These are phyloP conservation scores for Biscogniauxia marginata DNA, from an alignment of 2,329 filamentous ascomycete genomes.

Conservation along the genomic window DNA sequence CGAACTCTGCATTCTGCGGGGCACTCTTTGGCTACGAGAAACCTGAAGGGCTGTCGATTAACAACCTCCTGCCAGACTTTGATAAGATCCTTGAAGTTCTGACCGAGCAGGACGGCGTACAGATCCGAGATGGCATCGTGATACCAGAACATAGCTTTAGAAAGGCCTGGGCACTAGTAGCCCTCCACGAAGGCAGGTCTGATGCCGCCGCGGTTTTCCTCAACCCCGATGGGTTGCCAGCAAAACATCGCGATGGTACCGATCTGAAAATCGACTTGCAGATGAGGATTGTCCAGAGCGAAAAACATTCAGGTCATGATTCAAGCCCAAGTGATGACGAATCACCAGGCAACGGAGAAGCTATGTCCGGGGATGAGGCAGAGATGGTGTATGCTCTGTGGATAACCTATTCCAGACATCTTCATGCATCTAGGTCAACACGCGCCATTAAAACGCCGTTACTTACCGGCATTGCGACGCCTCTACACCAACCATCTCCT, in stretches of 20 bases:
- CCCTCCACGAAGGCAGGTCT: slow-evolving; percentile 76
- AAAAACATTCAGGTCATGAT: slow-evolving; percentile 53
- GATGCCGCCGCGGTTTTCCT: slow-evolving; percentile 79
- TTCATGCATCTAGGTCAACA: slow-evolving; percentile 70
- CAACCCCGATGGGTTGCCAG: slow-evolving; percentile 78
- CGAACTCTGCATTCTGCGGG: slow-evolving; percentile 91
- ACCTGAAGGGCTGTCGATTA: slow-evolving; percentile 77
- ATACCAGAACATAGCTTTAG: slow-evolving; percentile 96
- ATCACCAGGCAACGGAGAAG: slow-evolving; percentile 36
- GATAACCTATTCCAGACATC: slow-evolving; percentile 93
- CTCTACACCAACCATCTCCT: slow-evolving; percentile 75
- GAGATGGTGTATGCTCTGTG: slow-evolving; percentile 93
- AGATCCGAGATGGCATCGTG: slow-evolving; percentile 88
- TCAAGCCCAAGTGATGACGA: slow-evolving; percentile 31
- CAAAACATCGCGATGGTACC: slow-evolving; percentile 84
- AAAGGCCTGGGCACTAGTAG: slow-evolving; percentile 79
- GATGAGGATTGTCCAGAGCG: slow-evolving; percentile 92
- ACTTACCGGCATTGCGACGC: slow-evolving; percentile 64
- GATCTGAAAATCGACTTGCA: slow-evolving; percentile 94
- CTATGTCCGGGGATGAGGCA: slow-evolving; percentile 52
- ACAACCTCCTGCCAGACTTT: slow-evolving; percentile 80
- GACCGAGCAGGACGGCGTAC: slow-evolving; percentile 81
- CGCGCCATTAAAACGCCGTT: slow-evolving; percentile 63
- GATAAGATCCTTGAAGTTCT: slow-evolving; percentile 79
- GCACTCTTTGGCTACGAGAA: slow-evolving; percentile 87